Percentiles rank a stretch among this genome's conserved stretches.
Evolutionary conservation across 1,139 yeast species (phyloP).

Genomic region (Suhomyces wounanorum): DNA sequence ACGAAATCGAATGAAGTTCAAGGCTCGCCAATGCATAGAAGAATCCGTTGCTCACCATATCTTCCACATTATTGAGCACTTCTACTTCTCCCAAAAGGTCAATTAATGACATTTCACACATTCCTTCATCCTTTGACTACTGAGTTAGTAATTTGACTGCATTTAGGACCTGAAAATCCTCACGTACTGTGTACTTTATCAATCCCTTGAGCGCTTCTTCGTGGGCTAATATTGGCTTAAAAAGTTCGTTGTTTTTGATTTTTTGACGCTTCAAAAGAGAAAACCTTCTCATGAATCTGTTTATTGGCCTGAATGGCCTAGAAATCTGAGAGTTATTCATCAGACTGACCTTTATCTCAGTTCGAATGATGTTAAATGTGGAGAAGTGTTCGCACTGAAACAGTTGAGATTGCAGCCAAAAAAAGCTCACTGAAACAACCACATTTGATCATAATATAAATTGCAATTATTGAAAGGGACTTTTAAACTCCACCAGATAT

Average conservation of each 20-base stretch:
- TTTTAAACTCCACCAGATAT: neutral
- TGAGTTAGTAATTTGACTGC: neutral
- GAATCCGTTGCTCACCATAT: slow-evolving; percentile 7
- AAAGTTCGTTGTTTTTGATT: neutral
- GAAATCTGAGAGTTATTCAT: neutral
- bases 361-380: neutral
- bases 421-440: neutral
- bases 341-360: neutral
- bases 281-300: neutral
- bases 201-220: neutral
- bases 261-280: neutral
- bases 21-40: slow-evolving; percentile 10
- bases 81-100: neutral
- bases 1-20: neutral
- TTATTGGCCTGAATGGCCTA: neutral
- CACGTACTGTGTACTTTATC: neutral
- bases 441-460: neutral
- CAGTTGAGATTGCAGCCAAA: slow-evolving; percentile 12
- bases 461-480: neutral
- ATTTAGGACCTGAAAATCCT: neutral
- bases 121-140: neutral
- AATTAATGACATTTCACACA: slow-evolving; percentile 1
- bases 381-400: slow-evolving; percentile 3
- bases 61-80: neutral
- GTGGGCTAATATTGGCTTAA: neutral